Percentiles rank a stretch among this genome's conserved stretches.
Conservation (phyloP, 169 alveolate genomes). For the Plasmodium ovale region DNA sequence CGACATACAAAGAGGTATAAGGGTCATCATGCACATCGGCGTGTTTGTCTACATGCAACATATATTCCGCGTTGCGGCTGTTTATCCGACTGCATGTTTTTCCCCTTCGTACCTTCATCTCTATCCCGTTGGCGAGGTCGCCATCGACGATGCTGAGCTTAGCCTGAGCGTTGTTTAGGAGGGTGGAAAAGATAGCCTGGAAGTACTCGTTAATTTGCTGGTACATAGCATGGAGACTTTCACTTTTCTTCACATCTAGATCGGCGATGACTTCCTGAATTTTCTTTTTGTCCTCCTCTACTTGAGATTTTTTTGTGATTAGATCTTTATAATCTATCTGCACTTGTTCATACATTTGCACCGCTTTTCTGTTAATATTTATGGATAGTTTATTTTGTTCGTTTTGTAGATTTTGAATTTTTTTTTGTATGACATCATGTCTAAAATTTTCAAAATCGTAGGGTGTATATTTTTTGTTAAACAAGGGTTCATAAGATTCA, state of each 20-base stretch:
- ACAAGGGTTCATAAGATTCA: constrained; percentile 77
- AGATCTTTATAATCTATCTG: constrained; percentile 92
- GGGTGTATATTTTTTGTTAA: constrained; percentile 80
- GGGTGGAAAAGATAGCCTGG: constrained; percentile 93
- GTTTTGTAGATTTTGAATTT: constrained; percentile 86
- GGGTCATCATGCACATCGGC: too few species aligned
- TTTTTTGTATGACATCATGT: constrained; percentile 82
- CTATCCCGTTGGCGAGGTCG: constrained; percentile 86
- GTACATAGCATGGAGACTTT: constrained; percentile 92
- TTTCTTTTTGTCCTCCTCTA: constrained; percentile 91
- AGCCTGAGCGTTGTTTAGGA: constrained; percentile 95
- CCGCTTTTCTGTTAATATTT: constrained; percentile 95
- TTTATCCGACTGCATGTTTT: neutral
- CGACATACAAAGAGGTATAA: neutral
- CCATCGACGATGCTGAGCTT: constrained; percentile 91
- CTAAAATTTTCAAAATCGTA: constrained; percentile 83
- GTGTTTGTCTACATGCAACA: too few species aligned
- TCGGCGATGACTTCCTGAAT: constrained; percentile 94
- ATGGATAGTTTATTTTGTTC: constrained; percentile 88
- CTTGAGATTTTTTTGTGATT: constrained; percentile 90
- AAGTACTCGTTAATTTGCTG: constrained; percentile 92
- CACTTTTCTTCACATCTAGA: constrained; percentile 93
- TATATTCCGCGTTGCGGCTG: too few species aligned
- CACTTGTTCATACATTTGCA: constrained; percentile 93
- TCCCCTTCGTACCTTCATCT: constrained; percentile 81